These are phyloP conservation scores for Albatrellus ellisii DNA, from an alignment of 768 basidiomycete species.

Conservation along the genomic window DNA sequence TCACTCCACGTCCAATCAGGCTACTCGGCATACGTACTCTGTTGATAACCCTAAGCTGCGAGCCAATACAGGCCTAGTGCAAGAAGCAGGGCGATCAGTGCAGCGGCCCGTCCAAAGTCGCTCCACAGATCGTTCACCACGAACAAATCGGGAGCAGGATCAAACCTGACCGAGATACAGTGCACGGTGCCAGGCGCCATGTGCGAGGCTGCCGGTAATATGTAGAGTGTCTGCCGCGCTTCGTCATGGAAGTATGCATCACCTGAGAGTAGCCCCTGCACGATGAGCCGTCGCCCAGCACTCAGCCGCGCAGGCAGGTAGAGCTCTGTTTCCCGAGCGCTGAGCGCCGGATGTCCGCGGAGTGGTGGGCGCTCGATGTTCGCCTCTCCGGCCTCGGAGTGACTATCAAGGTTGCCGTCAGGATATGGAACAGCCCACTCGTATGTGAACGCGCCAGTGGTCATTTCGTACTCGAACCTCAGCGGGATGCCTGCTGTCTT, in stretches of 20 bases:
- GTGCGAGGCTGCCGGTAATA: slow-evolving; percentile 32
- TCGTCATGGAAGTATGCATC: slow-evolving; percentile 51
- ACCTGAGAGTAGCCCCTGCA: slow-evolving; percentile 37
- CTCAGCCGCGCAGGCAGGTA: slow-evolving; percentile 59
- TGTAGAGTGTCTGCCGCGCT: slow-evolving; percentile 59
- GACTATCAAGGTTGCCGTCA: slow-evolving; percentile 4
- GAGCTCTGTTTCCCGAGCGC: slow-evolving; percentile 67
- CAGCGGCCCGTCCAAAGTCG: slow-evolving; percentile 42
- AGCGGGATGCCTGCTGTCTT: slow-evolving; percentile 82
- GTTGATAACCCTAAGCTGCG: too few species aligned
- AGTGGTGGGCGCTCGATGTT: slow-evolving; percentile 21
- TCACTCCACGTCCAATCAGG: too few species aligned
- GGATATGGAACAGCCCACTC: slow-evolving; percentile 41
- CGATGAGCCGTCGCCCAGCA: slow-evolving; percentile 39
- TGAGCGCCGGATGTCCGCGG: slow-evolving; percentile 30
- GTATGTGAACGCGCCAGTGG: slow-evolving; percentile 49
- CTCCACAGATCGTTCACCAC: slow-evolving; percentile 50
- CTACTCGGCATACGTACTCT: too few species aligned
- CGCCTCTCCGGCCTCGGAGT: not conserved
- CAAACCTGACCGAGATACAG: slow-evolving; percentile 38
- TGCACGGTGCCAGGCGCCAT: slow-evolving; percentile 33
- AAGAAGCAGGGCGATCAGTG: slow-evolving; percentile 22
- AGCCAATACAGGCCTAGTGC: slow-evolving; percentile 17
- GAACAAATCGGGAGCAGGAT: slow-evolving; percentile 41
- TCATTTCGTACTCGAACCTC: slow-evolving; percentile 65